These are phyloP conservation scores for Saccharomycopsis sp. DNA, from an alignment of 805 yeast genomes.

Conservation along the genomic window DNA sequence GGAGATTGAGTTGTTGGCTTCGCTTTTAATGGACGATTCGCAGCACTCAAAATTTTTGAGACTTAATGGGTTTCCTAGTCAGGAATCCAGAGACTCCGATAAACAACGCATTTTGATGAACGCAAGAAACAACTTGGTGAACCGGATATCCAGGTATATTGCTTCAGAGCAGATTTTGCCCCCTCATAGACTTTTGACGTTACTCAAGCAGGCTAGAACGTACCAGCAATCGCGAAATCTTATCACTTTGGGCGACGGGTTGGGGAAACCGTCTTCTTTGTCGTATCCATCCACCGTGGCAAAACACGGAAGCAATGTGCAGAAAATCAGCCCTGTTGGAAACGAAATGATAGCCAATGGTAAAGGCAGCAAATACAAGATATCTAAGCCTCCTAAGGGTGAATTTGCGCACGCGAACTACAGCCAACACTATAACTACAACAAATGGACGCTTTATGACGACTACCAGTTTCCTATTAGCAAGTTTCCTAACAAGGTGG, in stretches of 20 bases:
- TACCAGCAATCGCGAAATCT: conserved; percentile 37
- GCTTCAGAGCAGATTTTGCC: conserved; percentile 51
- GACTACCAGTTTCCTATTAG: conserved; percentile 30
- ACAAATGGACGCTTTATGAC: conserved; percentile 29
- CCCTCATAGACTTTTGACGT: conserved; percentile 40
- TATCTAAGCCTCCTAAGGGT: background rate
- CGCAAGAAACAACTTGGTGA: conserved; percentile 37
- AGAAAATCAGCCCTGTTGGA: conserved; percentile 19
- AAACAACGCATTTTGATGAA: background rate
- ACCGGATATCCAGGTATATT: conserved; percentile 38
- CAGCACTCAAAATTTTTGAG: background rate
- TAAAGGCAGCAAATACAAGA: background rate
- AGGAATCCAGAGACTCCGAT: background rate
- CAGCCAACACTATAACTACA: background rate
- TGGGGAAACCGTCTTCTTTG: conserved; percentile 25
- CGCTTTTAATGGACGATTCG: conserved; percentile 6
- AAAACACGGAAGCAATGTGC: conserved; percentile 8
- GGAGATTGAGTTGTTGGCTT: conserved; percentile 24
- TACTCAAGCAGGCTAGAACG: conserved; percentile 44
- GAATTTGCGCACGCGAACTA: background rate
- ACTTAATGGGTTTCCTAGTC: conserved; percentile 22
- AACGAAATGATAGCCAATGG: background rate
- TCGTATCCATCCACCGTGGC: conserved; percentile 15
- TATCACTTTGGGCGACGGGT: conserved; percentile 30
- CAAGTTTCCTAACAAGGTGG: conserved; percentile 42